Percentiles rank a stretch among this genome's conserved stretches.
Conservation (phyloP, 257 asterid species). For the Plantago ovata region DNA sequence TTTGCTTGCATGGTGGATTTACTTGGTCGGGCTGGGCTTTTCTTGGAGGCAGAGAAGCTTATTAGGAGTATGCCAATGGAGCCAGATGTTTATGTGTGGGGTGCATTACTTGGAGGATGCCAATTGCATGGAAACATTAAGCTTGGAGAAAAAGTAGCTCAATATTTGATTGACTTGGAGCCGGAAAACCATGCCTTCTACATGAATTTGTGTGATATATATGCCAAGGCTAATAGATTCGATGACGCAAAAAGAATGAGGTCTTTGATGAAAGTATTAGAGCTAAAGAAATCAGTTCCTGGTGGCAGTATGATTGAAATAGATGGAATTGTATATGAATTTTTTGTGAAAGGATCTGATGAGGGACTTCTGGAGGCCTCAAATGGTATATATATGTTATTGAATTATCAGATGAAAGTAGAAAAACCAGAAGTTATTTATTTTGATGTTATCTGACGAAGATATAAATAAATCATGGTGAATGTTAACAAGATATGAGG, state of each 20-base stretch:
- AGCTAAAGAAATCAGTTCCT: conserved; percentile 49
- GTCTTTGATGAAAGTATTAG: conserved; percentile 46
- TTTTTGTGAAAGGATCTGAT: conserved; percentile 57
- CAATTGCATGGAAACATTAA: conserved; percentile 58
- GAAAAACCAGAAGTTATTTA: conserved; percentile 5
- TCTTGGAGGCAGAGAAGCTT: conserved; percentile 58
- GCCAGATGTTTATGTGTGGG: conserved; percentile 78
- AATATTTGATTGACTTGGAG: conserved; percentile 45
- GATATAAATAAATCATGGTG: not conserved
- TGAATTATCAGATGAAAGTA: conserved; percentile 45
- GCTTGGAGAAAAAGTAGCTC: conserved; percentile 62
- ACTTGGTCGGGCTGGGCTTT: conserved; percentile 69
- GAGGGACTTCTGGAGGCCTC: conserved; percentile 38
- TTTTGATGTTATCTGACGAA: too few relatives aligned
- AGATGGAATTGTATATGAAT: conserved; percentile 56
- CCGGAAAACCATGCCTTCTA: conserved; percentile 77
- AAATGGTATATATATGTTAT: conserved; percentile 27
- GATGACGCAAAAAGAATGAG: conserved; percentile 49
- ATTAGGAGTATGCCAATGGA: conserved; percentile 59
- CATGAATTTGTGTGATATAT: conserved; percentile 56
- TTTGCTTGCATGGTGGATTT: conserved; percentile 73
- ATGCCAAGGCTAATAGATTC: conserved; percentile 61
- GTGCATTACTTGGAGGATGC: conserved; percentile 83
- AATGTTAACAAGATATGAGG: not conserved
- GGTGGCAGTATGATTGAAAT: conserved; percentile 69